phyloP scores from a whole-genome alignment of 2,329 filamentous ascomycete genomes.

The Seiridium unicorne region DNA sequence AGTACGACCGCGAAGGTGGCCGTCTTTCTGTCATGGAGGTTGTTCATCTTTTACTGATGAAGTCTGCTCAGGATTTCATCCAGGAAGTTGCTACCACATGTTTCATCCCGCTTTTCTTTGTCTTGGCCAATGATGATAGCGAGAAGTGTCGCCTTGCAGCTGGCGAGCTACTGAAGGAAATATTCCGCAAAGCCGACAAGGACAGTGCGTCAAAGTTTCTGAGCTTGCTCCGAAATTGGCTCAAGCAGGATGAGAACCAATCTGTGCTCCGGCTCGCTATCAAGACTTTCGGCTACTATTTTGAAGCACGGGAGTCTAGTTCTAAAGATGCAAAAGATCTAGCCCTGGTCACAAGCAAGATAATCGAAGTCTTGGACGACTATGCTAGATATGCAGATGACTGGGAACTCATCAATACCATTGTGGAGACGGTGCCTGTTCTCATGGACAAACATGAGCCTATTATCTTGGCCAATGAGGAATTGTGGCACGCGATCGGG shows the following conservation, averaged over 20 bases:
- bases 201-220: constrained; percentile 72
- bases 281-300: constrained; percentile 80
- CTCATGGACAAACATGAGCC: constrained; percentile 67
- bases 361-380: constrained; percentile 51
- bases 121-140: constrained; percentile 85
- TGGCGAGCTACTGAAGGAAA: constrained; percentile 72
- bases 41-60: constrained; percentile 80
- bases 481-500: constrained; percentile 71
- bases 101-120: constrained; percentile 83
- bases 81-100: constrained; percentile 79
- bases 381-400: constrained; percentile 54
- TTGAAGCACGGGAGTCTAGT: constrained; percentile 63
- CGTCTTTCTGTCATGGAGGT: constrained; percentile 92
- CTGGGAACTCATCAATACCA: constrained; percentile 72
- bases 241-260: constrained; percentile 70
- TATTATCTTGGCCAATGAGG: constrained; percentile 59
- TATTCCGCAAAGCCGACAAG: constrained; percentile 75
- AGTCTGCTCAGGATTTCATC: constrained; percentile 77
- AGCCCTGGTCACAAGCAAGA: constrained; percentile 56
- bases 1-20: constrained; percentile 86
- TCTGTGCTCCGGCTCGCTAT: constrained; percentile 72
- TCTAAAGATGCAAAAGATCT: constrained; percentile 67
- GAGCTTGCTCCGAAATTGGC: constrained; percentile 69
- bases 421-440: constrained; percentile 67
- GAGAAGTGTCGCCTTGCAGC: constrained; percentile 82